Percentiles rank a stretch among this genome's conserved stretches.
Conservation (phyloP, 768 basidiomycete genomes). For the Lactarius pseudohatsudake region DNA sequence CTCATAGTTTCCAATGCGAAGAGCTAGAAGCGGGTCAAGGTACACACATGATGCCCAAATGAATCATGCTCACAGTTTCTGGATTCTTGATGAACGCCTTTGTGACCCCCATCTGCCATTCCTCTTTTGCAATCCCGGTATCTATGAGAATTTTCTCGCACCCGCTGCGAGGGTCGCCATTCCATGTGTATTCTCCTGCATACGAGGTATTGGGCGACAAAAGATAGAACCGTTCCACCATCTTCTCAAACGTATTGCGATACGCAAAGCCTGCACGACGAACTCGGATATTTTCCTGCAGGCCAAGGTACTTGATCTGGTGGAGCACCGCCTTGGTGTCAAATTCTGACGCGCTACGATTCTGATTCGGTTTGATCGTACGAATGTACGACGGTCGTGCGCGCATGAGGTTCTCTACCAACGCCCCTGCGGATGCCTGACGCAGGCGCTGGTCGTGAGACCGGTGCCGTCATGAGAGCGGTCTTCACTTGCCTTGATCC, state of each 20-base stretch:
- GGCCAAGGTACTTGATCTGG: conserved; percentile 98
- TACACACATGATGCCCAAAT: neutral
- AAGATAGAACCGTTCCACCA: conserved; percentile 98
- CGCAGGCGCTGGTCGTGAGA: conserved; percentile 8
- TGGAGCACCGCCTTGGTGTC: conserved; percentile 94
- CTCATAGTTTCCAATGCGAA: conserved; percentile 99
- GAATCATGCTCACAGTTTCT: conserved; percentile 68
- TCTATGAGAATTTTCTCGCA: conserved; percentile 92
- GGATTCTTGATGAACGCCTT: conserved; percentile 99
- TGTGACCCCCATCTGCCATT: conserved; percentile 99
- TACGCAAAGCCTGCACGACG: conserved; percentile 98
- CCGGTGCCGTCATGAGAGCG: neutral
- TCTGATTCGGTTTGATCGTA: conserved; percentile 99
- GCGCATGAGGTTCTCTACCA: conserved; percentile 97
- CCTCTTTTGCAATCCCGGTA: conserved; percentile 92
- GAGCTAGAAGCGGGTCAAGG: conserved; percentile 50
- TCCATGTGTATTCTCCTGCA: conserved; percentile 98
- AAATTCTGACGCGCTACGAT: conserved; percentile 88
- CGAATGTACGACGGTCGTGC: conserved; percentile 98
- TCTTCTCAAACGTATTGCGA: conserved; percentile 97
- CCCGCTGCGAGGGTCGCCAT: conserved; percentile 84
- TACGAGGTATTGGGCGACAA: conserved; percentile 94
- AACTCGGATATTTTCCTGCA: conserved; percentile 98
- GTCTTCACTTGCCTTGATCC: conserved; percentile 72
- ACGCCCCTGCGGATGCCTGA: conserved; percentile 87